Evolutionary conservation across 441 rosid genomes (phyloP).

Genomic region (Raphanus hybrid): DNA sequence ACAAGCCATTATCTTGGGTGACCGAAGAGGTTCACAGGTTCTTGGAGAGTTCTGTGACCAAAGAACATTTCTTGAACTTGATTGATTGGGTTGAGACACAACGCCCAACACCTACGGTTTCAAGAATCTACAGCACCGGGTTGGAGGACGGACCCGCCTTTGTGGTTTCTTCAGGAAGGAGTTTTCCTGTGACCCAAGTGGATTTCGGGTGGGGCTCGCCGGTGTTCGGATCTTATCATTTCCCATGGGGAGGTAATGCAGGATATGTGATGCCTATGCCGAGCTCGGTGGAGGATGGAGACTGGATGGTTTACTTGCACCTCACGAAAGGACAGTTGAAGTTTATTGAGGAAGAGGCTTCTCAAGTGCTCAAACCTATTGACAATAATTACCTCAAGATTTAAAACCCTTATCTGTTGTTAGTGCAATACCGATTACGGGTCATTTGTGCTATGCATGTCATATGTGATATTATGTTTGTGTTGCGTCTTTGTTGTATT

Average conservation of each 20-base stretch:
- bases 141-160: slow-evolving; percentile 67
- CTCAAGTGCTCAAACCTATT: slow-evolving; percentile 57
- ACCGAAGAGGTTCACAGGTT: slow-evolving; percentile 64
- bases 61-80: slow-evolving; percentile 77
- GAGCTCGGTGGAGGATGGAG: slow-evolving; percentile 58
- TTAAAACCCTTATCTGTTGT: slow-evolving; percentile 1
- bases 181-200: slow-evolving; percentile 52
- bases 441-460: not conserved
- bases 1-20: slow-evolving; percentile 62
- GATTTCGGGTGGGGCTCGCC: slow-evolving; percentile 89
- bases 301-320: slow-evolving; percentile 84
- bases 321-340: slow-evolving; percentile 56
- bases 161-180: slow-evolving; percentile 81
- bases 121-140: slow-evolving; percentile 56
- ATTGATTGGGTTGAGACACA: slow-evolving; percentile 88
- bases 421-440: not conserved
- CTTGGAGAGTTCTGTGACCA: slow-evolving; percentile 49
- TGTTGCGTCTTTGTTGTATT: slow-evolving; percentile 18
- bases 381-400: slow-evolving; percentile 51
- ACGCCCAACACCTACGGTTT: slow-evolving; percentile 57
- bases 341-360: slow-evolving; percentile 59
- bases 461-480: slow-evolving; percentile 12
- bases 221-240: slow-evolving; percentile 72
- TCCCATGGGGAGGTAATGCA: slow-evolving; percentile 83
- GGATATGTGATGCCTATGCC: slow-evolving; percentile 96